Conservation (phyloP, 1,139 yeast genomes). For the Candida neerlandica region DNA sequence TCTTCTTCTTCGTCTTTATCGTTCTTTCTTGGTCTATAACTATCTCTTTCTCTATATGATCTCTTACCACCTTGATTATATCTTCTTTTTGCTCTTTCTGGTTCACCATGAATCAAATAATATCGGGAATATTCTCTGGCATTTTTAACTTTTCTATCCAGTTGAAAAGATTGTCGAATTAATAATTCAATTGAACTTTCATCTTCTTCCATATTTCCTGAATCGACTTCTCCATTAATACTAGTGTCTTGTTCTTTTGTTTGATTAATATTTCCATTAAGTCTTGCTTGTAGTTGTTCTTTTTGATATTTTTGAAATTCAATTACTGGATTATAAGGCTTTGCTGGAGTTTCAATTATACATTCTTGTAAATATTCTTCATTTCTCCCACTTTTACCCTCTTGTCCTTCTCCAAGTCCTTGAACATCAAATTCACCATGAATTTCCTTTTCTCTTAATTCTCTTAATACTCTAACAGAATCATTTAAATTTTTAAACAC, state of each 20-base stretch:
- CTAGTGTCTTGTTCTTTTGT: neutral
- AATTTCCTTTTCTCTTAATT: slow-evolving; percentile 24
- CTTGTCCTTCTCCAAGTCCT: neutral
- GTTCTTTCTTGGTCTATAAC: slow-evolving; percentile 10
- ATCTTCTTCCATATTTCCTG: slow-evolving; percentile 41
- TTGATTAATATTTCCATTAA: neutral
- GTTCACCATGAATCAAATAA: slow-evolving; percentile 75
- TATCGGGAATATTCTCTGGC: slow-evolving; percentile 66
- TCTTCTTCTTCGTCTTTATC: slow-evolving; percentile 23
- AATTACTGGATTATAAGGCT: slow-evolving; percentile 40
- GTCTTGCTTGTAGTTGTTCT: neutral
- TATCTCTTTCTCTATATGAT: slow-evolving; percentile 10
- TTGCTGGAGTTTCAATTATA: slow-evolving; percentile 39
- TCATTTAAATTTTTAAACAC: slow-evolving; percentile 52
- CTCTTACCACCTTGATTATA: slow-evolving; percentile 10
- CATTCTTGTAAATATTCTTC: slow-evolving; percentile 25
- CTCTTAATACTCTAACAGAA: slow-evolving; percentile 41
- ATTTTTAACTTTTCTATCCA: slow-evolving; percentile 60
- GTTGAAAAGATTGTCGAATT: slow-evolving; percentile 53
- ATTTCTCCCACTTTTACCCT: neutral
- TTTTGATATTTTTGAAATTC: slow-evolving; percentile 37
- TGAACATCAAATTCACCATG: neutral
- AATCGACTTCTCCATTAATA: slow-evolving; percentile 11
- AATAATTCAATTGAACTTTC: slow-evolving; percentile 43
- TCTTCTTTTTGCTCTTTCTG: slow-evolving; percentile 42